Evolutionary conservation across 148 eudicot genomes (phyloP), one percentile per base, ranked within the genome.

Genomic region (Drosera capensis): DNA sequence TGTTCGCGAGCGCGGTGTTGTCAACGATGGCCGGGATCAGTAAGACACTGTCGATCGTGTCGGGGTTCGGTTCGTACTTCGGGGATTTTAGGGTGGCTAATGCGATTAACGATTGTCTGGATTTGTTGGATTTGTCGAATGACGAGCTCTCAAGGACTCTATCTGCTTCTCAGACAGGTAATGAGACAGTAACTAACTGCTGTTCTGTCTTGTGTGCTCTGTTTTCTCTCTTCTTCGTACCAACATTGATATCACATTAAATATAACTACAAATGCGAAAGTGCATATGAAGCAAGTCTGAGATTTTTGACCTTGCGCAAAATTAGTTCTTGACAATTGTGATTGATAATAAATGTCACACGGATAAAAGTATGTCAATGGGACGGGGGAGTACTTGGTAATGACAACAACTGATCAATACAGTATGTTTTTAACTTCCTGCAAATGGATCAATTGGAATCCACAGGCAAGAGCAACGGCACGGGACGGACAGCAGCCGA

Each of bases 61-160:
- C 77, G 0, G 51, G 59, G 23, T 67, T 71, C 55, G 48, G 64
- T 19, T 58, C 53, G 0, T 20, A 19, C 12, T 55, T 68, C 29
- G 77, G 69, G 11, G 88, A 79, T 56, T 76, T 76, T 51, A 68
- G 93, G 23, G 70, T 75, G 16, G 56, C 71, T 5, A 78, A 82
- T 40, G 94, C 96, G 20, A 40, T 82, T 14, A 21, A 58, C 45
- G 96, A 86, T 54, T 86, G 96, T 40, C 51, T 82, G 52, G 93
- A 86, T 54, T 71, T 81, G 48, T 72, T 81, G 35, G 84, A 78
- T 23, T 49, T 75, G 40, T 81, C 96, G 11, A 44, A 72, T 14
- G 75, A 81, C 28, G 78, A 78, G 24, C 46, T 86, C 37, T 59
- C 42, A 41, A 58, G 60, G 45, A 57, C 81, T 18, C 76, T 86